Conservation (phyloP, 2,329 filamentous ascomycete species). For the Colletotrichum tofieldiae region DNA sequence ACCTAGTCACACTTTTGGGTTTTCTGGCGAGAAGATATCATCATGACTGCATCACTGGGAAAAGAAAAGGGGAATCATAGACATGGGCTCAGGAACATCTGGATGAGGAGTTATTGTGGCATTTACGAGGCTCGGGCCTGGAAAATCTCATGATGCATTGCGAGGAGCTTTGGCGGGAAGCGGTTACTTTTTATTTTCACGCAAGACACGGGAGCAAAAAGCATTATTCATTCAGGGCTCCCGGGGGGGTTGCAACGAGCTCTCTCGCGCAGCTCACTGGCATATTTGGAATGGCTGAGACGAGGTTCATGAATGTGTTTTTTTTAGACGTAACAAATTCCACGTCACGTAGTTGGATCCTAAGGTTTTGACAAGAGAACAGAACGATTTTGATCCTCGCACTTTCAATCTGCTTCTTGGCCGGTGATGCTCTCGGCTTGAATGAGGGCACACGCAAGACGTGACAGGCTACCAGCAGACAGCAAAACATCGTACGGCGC, state of each 20-base stretch:
- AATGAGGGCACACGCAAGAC: background rate
- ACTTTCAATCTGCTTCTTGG: background rate
- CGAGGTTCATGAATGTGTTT: slow-evolving; percentile 25
- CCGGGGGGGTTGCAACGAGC: background rate
- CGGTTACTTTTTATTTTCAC: slow-evolving; percentile 14
- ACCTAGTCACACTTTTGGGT: background rate
- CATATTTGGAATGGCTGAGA: slow-evolving; percentile 29
- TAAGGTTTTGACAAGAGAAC: background rate
- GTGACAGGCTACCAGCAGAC: background rate
- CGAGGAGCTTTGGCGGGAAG: slow-evolving; percentile 36
- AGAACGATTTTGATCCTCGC: background rate
- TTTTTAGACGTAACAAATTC: background rate
- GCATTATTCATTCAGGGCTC: background rate
- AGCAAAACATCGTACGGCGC: background rate
- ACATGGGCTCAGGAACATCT: slow-evolving; percentile 21
- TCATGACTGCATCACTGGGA: slow-evolving; percentile 32
- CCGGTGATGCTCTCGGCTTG: background rate
- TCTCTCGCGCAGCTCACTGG: slow-evolving; percentile 19
- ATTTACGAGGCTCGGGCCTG: slow-evolving; percentile 41
- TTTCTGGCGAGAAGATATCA: slow-evolving; percentile 26
- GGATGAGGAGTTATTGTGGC: slow-evolving; percentile 39
- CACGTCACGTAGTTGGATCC: background rate
- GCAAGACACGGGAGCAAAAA: background rate
- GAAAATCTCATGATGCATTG: slow-evolving; percentile 42
- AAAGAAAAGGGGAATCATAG: slow-evolving; percentile 37